A percentile compares a stretch with the other conserved stretches of the same genome.
These are phyloP conservation scores for Hygrocybe punicea DNA, from an alignment of 768 basidiomycete genomes.

Conservation along the genomic window DNA sequence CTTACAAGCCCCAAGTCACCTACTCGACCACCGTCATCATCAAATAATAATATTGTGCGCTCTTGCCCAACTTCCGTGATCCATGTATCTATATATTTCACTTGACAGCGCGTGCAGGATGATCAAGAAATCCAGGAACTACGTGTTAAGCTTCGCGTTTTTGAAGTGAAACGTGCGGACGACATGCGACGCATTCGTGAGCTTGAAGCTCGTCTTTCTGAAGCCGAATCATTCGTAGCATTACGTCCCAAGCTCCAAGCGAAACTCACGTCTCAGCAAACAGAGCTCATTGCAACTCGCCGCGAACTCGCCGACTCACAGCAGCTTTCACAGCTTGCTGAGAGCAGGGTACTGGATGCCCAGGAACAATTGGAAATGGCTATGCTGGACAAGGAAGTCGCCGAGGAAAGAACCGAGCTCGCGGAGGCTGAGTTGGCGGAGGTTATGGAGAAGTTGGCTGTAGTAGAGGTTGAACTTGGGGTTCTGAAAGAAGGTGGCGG, in stretches of 20 bases:
- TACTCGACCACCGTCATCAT: conserved; percentile 30
- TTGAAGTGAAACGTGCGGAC: conserved; percentile 84
- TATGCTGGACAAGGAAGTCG: conserved; percentile 93
- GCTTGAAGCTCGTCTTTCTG: conserved; percentile 78
- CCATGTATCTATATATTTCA: not conserved
- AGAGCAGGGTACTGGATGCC: conserved; percentile 68
- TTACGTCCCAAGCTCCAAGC: conserved; percentile 88
- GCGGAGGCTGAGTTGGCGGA: conserved; percentile 77
- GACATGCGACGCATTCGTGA: conserved; percentile 81
- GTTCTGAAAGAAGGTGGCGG: conserved; percentile 63
- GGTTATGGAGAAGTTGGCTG: conserved; percentile 70
- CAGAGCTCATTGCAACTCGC: conserved; percentile 71
- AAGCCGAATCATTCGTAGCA: conserved; percentile 79
- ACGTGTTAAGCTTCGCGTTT: conserved; percentile 73
- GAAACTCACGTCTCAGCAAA: conserved; percentile 76
- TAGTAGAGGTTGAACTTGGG: conserved; percentile 78
- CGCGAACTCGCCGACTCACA: conserved; percentile 74
- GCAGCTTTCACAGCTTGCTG: conserved; percentile 68
- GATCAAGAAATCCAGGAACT: conserved; percentile 75
- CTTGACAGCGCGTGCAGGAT: conserved; percentile 30
- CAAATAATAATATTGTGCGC: not conserved
- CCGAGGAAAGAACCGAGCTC: conserved; percentile 85
- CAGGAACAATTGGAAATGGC: conserved; percentile 93
- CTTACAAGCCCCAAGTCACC: conserved; percentile 15
- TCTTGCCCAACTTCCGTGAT: not conserved